Evolutionary conservation across 495 filamentous ascomycete species (phyloP), one percentile per base, ranked within the genome.

Genomic region (Hyaloscypha variabilis): DNA sequence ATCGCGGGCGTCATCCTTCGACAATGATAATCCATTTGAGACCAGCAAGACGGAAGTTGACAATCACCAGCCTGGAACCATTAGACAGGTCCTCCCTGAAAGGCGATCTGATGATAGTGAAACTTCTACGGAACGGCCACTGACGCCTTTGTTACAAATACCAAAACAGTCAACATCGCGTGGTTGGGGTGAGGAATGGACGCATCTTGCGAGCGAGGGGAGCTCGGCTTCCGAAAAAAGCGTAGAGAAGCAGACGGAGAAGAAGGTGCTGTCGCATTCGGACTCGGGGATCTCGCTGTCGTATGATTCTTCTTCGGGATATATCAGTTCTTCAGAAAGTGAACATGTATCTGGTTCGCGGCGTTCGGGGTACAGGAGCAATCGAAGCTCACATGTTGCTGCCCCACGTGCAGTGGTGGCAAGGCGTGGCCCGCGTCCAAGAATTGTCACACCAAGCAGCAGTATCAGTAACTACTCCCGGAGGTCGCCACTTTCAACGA

Each of bases 371-470:
- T 25, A 36, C 8, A 28, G n/a, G 24, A 63, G 50, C 26, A 14
- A 58, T 60, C 62, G 31, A 14, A 51, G 52, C 26, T 62, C 67
- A 13, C 14, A 42, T 8, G 21, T 23, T 62, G 14, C 52, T 62
- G 14, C 52, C 28, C 21, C 29, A n/a, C 39, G 36, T 17, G 29
- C 39, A 51, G 5, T n/a, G 29, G 31, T 58, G 23, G 5, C 58
- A 39, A 61, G 58, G 49, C 51, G 58, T n/a, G 14, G 25, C 46
- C 8, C 11, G 10, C 57, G 67, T 25, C 52, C 67, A 21, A 51
- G 51, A 17, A 62, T 30, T 3, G 55, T 70, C n/a, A 70, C 64
- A 14, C 68, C 64, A n/a, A 65, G 68, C 36, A 71, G 65, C 29
- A 71, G 65, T 42, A 71, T 65, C 21, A 68, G 53, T 55, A 65